Base-by-base conservation (phyloP, 768 basidiomycete genomes). In the Tylopilus subfusipes region DNA sequence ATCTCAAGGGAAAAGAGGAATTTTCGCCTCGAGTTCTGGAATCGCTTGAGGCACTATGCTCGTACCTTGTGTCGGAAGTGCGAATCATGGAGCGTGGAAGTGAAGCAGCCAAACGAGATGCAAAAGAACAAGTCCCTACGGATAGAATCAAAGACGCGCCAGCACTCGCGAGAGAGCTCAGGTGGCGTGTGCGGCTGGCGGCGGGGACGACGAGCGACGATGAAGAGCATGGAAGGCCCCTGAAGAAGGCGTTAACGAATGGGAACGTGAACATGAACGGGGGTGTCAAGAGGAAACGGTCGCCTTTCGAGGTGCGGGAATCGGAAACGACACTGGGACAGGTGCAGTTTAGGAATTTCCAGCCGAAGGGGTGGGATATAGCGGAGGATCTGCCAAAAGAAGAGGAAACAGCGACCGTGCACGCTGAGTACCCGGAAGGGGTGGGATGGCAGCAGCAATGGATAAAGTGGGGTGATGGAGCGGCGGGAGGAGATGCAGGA, bases 121-220 rank as follows among this genome's bases (percentile, higher is more conserved):
- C 83, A 3, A 87, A 82, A 63, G 93, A 95, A 49, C 82, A 89
- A 53, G 82, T 96, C 19, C 94, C 94, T 1, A 61, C 66, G 10
- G 93, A 95, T 59, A 82, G 84, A 50, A 81, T 94, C 54, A 90
- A 89, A 65, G 94, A 97, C 71, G 81, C 88, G 18, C 74, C 88
- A 4, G 87, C 86, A 3, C 67, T 93, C 50, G 92, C 92, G 18
- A 76, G 91, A 58, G 94, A 97, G 67, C 72, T 97, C 42, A 77
- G 88, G 42, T 97, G 94, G 94, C 80, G 94, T 46, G 78, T 86
- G 27, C 80, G 81, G 52, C 70, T 82, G 42, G 82, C 82, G 5
- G 71, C 76, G 7, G 87, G 88, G 27, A 74, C 81, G 54, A 66
- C 74, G 16, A 90, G 87, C 61, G 88, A 89, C 48, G 87, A 86